phyloP scores from a whole-genome alignment of 352 stramenopile genomes.

The Elongisporangium undulatum region DNA sequence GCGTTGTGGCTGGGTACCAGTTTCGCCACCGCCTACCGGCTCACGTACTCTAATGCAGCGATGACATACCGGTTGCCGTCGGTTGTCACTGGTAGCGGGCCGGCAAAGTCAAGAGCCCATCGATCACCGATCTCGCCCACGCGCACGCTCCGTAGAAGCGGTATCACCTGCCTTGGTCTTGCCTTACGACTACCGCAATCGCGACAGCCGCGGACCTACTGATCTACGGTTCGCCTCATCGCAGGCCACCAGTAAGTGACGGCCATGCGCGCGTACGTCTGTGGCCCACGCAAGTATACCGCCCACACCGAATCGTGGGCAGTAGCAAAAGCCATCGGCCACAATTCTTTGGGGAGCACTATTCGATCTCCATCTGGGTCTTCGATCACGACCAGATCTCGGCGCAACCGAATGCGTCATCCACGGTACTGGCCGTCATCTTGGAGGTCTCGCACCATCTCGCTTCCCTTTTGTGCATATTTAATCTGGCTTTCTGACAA shows the following conservation, averaged over 20 bases:
- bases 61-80: constrained; percentile 10
- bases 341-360: constrained; percentile 8
- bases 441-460: neutral
- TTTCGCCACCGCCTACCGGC: constrained; percentile 5
- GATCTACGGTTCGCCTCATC: neutral
- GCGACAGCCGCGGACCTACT: constrained; percentile 9
- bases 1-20: constrained; percentile 1
- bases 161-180: constrained; percentile 3
- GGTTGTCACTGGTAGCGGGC: constrained; percentile 2
- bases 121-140: constrained; percentile 7
- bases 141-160: constrained; percentile 7
- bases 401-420: neutral
- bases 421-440: too few relatives aligned
- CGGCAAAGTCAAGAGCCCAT: constrained; percentile 10
- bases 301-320: constrained; percentile 14
- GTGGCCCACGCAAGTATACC: constrained; percentile 3
- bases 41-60: constrained; percentile 11
- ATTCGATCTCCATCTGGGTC: neutral
- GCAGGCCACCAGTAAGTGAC: constrained; percentile 11
- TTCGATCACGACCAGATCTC: neutral
- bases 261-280: constrained; percentile 7
- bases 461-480: neutral
- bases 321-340: constrained; percentile 5
- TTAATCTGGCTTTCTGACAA: constrained; percentile 7
- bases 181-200: constrained; percentile 15